Conservation (phyloP, 2,329 filamentous ascomycete genomes). For the Neopestalotiopsis sp. region DNA sequence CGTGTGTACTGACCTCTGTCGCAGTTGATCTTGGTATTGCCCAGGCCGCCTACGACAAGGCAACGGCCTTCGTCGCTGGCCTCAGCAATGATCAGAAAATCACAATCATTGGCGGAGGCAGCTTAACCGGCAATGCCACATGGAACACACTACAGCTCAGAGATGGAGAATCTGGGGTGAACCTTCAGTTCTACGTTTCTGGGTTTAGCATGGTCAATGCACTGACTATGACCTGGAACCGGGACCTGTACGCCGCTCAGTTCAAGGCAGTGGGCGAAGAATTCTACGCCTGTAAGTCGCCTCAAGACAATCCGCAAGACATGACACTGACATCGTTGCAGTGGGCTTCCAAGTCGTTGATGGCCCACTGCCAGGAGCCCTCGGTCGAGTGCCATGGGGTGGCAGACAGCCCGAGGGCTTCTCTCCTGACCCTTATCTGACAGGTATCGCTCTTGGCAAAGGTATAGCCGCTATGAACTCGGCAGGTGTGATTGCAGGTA, state of each 20-base stretch:
- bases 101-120: neutral
- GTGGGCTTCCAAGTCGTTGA: conserved; percentile 22
- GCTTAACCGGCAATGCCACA: neutral
- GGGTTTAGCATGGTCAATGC: conserved; percentile 25
- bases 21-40: conserved; percentile 17
- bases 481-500: conserved; percentile 13
- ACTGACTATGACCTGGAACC: conserved; percentile 26
- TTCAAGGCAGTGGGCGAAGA: conserved; percentile 25
- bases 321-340: neutral
- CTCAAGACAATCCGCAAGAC: rapidly evolving
- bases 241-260: conserved; percentile 21
- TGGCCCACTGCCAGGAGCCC: conserved; percentile 19
- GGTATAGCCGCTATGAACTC: conserved; percentile 7
- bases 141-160: conserved; percentile 14
- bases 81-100: conserved; percentile 12
- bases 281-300: conserved; percentile 18
- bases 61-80: conserved; percentile 5
- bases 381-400: conserved; percentile 13
- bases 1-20: no score
- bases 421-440: conserved; percentile 12
- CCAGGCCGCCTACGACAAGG: conserved; percentile 10
- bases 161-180: conserved; percentile 23
- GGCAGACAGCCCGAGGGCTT: conserved; percentile 4
- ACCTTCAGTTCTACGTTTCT: conserved; percentile 24
- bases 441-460: neutral